phyloP scores from a whole-genome alignment of 768 basidiomycete genomes.

The Rhizopogon rudus region DNA sequence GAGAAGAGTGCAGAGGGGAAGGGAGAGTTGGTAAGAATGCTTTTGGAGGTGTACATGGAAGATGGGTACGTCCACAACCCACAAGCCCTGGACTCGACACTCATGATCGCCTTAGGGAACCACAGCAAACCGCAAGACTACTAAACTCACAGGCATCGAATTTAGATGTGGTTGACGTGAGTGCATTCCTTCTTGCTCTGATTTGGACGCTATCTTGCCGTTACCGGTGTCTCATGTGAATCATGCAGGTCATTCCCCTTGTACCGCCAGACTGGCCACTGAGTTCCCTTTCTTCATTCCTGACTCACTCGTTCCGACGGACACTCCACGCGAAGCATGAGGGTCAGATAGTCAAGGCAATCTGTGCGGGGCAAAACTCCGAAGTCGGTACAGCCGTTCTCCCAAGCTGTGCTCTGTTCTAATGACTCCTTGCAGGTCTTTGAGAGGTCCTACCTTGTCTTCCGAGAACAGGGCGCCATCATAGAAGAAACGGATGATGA shows the following conservation, averaged over 20 bases:
- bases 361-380: constrained; percentile 77
- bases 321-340: constrained; percentile 68
- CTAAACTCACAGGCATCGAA: constrained; percentile 78
- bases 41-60: constrained; percentile 80
- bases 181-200: constrained; percentile 18
- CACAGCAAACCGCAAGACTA: constrained; percentile 58
- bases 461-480: constrained; percentile 61
- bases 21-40: constrained; percentile 55
- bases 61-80: constrained; percentile 48
- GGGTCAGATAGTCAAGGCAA: constrained; percentile 70
- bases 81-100: not conserved
- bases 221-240: not conserved
- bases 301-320: constrained; percentile 73
- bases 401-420: not conserved
- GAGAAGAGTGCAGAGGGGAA: constrained; percentile 47
- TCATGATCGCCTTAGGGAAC: constrained; percentile 33
- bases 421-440: constrained; percentile 36
- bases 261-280: constrained; percentile 79
- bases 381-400: constrained; percentile 34
- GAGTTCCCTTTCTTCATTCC: constrained; percentile 65
- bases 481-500: constrained; percentile 58
- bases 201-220: not conserved
- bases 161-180: constrained; percentile 73
- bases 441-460: constrained; percentile 50
- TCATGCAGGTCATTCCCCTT: constrained; percentile 49